Conservation (phyloP, 1,139 yeast species). For the Saccharomyces hybrid region DNA sequence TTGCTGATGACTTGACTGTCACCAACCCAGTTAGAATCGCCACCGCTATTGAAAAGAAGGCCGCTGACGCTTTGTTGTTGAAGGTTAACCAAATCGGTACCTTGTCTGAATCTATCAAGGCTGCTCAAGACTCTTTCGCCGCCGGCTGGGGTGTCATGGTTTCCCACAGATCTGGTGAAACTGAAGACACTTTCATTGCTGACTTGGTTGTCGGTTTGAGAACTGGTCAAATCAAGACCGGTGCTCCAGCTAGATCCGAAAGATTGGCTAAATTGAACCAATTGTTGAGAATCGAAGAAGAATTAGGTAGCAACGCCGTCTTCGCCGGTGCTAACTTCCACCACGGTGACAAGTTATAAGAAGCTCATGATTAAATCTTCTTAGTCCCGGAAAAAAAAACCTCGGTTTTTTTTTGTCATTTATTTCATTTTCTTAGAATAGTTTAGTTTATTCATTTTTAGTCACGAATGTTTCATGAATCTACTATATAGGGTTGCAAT, state of each 20-base stretch:
- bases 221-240: slow-evolving; percentile 96
- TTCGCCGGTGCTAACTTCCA: slow-evolving; percentile 90
- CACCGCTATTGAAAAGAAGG: slow-evolving; percentile 91
- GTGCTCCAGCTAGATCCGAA: slow-evolving; percentile 99
- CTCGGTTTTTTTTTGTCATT: slow-evolving; percentile 3
- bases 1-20: slow-evolving; percentile 95
- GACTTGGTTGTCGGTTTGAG: slow-evolving; percentile 94
- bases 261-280: slow-evolving; percentile 96
- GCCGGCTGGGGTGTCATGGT: slow-evolving; percentile 98
- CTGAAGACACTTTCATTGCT: slow-evolving; percentile 96
- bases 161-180: slow-evolving; percentile 97
- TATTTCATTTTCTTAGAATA: slow-evolving; percentile 1
- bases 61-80: slow-evolving; percentile 84
- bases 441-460: slow-evolving; percentile 7
- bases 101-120: slow-evolving; percentile 82
- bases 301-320: slow-evolving; percentile 89
- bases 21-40: slow-evolving; percentile 91
- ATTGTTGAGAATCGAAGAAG: slow-evolving; percentile 94
- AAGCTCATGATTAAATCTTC: slow-evolving; percentile 1
- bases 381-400: background rate
- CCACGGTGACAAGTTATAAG: slow-evolving; percentile 33
- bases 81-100: slow-evolving; percentile 96
- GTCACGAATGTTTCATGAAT: slow-evolving; percentile 22
- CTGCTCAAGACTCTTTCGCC: slow-evolving; percentile 81
- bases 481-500: slow-evolving; percentile 19